Conservation (phyloP, 2,329 filamentous ascomycete species). For the Emmonsiellopsis sp. region DNA sequence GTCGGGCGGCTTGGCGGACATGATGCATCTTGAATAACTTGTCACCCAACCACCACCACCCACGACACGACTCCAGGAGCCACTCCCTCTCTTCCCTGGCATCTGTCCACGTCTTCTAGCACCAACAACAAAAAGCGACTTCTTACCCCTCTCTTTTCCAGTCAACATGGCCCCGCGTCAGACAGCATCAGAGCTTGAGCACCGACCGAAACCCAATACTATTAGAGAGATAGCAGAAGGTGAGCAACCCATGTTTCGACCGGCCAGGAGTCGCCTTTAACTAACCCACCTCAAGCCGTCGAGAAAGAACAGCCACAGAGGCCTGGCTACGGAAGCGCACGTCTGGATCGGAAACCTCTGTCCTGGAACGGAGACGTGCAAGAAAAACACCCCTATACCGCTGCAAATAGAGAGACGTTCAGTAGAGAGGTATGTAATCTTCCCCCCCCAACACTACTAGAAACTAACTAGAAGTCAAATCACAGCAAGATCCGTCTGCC, state of each 20-base stretch:
- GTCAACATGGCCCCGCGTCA: neutral
- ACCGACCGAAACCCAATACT: neutral
- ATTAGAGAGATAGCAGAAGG: neutral
- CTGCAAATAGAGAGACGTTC: neutral
- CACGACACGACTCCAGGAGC: no score
- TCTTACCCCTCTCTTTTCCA: neutral
- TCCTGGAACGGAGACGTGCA: neutral
- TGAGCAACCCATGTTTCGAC: neutral
- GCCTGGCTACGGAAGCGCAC: neutral
- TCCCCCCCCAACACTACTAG: constrained; percentile 12
- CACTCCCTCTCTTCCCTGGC: no score
- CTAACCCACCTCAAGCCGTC: constrained; percentile 14
- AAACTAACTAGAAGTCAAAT: constrained; percentile 15
- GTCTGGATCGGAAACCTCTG: neutral
- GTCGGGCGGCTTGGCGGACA: no score
- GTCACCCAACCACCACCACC: no score
- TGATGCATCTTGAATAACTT: no score
- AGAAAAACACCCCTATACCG: neutral
- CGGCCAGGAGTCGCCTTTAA: neutral
- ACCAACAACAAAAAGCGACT: neutral
- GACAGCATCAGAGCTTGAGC: neutral
- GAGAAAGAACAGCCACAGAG: constrained; percentile 14
- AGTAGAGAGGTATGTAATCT: neutral
- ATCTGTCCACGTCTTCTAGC: no score
- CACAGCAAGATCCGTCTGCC: constrained; percentile 6